phyloP scores from a whole-genome alignment of 164 flowering plant species.

The Macadamia integrifolia region DNA sequence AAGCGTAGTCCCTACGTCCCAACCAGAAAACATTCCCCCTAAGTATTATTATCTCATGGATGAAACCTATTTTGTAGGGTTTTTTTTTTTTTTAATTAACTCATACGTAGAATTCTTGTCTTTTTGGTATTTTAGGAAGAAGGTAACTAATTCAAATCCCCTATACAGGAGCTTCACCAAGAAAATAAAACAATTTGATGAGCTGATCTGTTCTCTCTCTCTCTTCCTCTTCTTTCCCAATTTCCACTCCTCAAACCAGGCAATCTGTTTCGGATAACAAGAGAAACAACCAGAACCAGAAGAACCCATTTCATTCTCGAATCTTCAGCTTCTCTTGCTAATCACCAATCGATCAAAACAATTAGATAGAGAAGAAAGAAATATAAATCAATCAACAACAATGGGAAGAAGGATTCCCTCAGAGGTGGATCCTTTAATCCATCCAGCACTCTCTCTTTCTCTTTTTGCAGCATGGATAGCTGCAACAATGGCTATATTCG shows the following conservation, averaged over 20 bases:
- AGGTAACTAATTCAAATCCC: not conserved
- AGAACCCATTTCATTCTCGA: not conserved
- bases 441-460: conserved; percentile 20
- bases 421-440: conserved; percentile 7
- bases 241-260: conserved; percentile 13
- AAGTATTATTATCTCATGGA: too few species aligned
- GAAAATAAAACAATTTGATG: not conserved
- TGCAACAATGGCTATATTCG: conserved; percentile 23
- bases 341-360: not conserved
- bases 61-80: too few species aligned
- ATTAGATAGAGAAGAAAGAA: not conserved
- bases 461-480: conserved; percentile 22
- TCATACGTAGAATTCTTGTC: too few species aligned
- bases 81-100: too few species aligned
- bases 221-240: conserved; percentile 13
- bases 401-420: conserved; percentile 37
- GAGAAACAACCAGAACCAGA: not conserved
- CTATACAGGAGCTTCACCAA: not conserved
- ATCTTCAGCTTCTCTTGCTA: not conserved
- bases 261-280: conserved; percentile 10
- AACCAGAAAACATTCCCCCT: too few species aligned
- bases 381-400: not conserved
- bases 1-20: too few species aligned
- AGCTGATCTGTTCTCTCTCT: not conserved
- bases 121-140: too few species aligned